phyloP scores from a whole-genome alignment of 257 asterid genomes.

The Ajuga chamaepitys region DNA sequence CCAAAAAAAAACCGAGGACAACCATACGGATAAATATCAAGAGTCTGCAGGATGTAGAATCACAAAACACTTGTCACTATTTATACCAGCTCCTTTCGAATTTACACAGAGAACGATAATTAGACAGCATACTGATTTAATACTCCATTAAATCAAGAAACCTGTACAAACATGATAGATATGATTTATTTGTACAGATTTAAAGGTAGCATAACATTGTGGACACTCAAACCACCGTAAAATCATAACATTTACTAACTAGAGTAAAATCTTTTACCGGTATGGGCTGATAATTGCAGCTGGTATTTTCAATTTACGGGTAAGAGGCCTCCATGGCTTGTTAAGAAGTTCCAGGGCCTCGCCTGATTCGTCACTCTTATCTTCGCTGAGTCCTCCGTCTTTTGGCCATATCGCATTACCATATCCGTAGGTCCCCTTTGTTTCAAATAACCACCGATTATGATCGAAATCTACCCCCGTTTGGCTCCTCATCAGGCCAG shows the following conservation, averaged over 20 bases:
- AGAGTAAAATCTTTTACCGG: constrained; percentile 28
- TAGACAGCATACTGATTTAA: background rate
- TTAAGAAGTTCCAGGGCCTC: constrained; percentile 57
- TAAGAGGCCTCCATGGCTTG: constrained; percentile 89
- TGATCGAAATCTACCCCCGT: constrained; percentile 77
- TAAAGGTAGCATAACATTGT: background rate
- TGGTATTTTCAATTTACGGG: constrained; percentile 75
- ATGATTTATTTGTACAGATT: too few species aligned
- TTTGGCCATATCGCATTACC: constrained; percentile 96
- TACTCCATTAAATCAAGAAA: too few species aligned
- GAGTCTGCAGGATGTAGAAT: constrained; percentile 38
- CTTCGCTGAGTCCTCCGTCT: constrained; percentile 48
- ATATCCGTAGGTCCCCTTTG: constrained; percentile 86
- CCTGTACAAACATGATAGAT: too few species aligned
- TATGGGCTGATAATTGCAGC: constrained; percentile 82
- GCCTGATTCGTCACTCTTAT: constrained; percentile 28
- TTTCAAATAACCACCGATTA: constrained; percentile 72
- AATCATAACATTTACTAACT: background rate
- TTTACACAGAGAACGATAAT: background rate
- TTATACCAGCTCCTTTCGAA: background rate
- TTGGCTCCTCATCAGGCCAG: constrained; percentile 66
- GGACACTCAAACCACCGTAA: background rate
- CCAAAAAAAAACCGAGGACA: constrained; percentile 63
- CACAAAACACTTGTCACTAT: background rate
- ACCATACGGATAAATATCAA: constrained; percentile 60